phyloP scores from a whole-genome alignment of 2,329 filamentous ascomycete genomes.

The Hypoxylon sp. region DNA sequence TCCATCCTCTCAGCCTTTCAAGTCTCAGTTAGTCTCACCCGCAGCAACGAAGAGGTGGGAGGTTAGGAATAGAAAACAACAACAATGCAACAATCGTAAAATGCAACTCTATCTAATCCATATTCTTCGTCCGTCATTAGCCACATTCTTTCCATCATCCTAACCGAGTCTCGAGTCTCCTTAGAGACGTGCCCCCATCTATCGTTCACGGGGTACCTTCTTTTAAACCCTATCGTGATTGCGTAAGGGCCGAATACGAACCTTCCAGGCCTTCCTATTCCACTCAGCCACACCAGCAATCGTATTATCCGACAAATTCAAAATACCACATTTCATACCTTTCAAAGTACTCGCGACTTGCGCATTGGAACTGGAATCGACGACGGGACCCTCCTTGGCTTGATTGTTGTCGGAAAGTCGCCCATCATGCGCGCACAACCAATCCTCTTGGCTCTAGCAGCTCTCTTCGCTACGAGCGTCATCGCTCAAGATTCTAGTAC shows the following conservation, averaged over 20 bases:
- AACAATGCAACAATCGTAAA: conserved; percentile 27
- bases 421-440: conserved; percentile 46
- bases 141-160: conserved; percentile 22
- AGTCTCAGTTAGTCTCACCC: conserved; percentile 17
- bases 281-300: conserved; percentile 24
- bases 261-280: conserved; percentile 16
- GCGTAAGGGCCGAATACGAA: conserved; percentile 35
- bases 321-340: conserved; percentile 11
- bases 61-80: conserved; percentile 22
- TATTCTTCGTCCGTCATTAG: conserved; percentile 35
- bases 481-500: conserved; percentile 42
- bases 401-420: conserved; percentile 22
- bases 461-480: conserved; percentile 42
- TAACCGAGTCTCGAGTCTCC: neutral
- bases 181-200: conserved; percentile 4
- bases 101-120: conserved; percentile 1
- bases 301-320: conserved; percentile 10
- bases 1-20: conserved; percentile 12
- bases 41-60: conserved; percentile 30
- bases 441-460: conserved; percentile 42
- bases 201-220: conserved; percentile 4
- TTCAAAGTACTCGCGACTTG: conserved; percentile 18
- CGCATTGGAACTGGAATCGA: conserved; percentile 12
- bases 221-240: conserved; percentile 28
- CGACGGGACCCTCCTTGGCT: conserved; percentile 19